Base-by-base conservation (phyloP, 768 basidiomycete genomes). In the Boletus reticulatus region DNA sequence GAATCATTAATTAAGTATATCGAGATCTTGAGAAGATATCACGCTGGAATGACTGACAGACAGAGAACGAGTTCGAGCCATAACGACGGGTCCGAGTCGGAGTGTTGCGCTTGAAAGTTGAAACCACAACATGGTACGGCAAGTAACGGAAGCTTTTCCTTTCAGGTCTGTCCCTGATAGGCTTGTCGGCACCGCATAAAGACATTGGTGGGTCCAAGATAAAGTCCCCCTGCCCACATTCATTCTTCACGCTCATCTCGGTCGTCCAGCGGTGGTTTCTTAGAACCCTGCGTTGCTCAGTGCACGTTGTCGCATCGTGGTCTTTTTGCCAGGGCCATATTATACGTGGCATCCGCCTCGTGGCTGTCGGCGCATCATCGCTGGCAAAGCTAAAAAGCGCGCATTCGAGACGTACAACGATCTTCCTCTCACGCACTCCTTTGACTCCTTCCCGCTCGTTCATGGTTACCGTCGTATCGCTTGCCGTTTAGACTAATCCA, bases 381-480 rank as follows among this genome's bases (percentile, higher is more conserved):
- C 38, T 47, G 48, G 17, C 43, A 53, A 38, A 24, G 52, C 49
- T 58, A 53, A 67, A 67, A 58, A 51, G 57, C 51, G 50, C 61
- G 44, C 36, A 24, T 39, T 19, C n/a, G 14, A 50, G 41, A 37
- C 37, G 34, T 45, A 55, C 43, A 56, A 57, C 42, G 32, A 41
- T 49, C 50, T 22, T 49, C 29, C 20, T 14, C 45, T 48, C 47
- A 51, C 55, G 22, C 54, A 31, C 51, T 51, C 50, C 19, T 53
- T 58, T 53, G 36, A 29, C 46, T 32, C 50, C 4, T n/a, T 41
- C 55, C 29, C 55, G 22, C 41, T 56, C 55, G 43, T 64, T 64
- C 55, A 63, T 64, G 62, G 52, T 60, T 55, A 58, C 55, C 50
- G 36, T 52, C 56, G 38, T 39, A 43, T 58, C 53, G 38, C 24